Evolutionary conservation across 495 filamentous ascomycete genomes (phyloP), one percentile per base, ranked within the genome.

Genomic region (Amphirosellinia nigrospora): DNA sequence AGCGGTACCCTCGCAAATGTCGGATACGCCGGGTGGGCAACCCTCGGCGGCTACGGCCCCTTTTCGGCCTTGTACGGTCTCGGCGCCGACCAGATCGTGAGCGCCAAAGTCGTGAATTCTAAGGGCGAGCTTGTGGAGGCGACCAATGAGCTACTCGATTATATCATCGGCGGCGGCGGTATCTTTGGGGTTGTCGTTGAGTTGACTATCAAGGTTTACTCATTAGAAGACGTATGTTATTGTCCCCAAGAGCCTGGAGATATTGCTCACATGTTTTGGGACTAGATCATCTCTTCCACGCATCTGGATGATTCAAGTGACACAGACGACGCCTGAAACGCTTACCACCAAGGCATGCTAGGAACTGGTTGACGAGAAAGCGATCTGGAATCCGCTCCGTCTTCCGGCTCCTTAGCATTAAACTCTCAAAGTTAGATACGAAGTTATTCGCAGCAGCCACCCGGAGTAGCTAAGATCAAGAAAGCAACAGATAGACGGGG

Each of bases 181-280:
- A 65, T 70, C 10, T 83, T 82, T 41, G 83, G 84, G 9, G 75
- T 84, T 0, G 78, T 85, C 45, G 75, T 80, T 1, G 80, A 83
- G 64, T 23, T 82, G 16, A 75, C 73, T 0, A 75, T 82, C 52
- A 81, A 77, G 73, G 73, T 82, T 2, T 82, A 82, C 62, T 75
- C 78, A 4, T 59, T 81, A 5, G 71, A 75, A 15, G 73, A 63
- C 61, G 80, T 83, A 73, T 55, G 78, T 75, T 19, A 1, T 55
- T 36, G 34, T 43, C 26, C 7, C 23, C 23, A 3, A 6, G 23
- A 4, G 10, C 16, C 28, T n/a, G 16, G 19, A 2, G 36, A 26
- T 15, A 61, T n/a, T 8, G 38, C 48, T 66, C 16, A 55, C 15
- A 19, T 39, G 56, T 4, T 53, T 10, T 4, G 32, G 23, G 23